Base-by-base conservation (phyloP, 108 stramenopile species). In the Phaeodactylum tricornutum region DNA sequence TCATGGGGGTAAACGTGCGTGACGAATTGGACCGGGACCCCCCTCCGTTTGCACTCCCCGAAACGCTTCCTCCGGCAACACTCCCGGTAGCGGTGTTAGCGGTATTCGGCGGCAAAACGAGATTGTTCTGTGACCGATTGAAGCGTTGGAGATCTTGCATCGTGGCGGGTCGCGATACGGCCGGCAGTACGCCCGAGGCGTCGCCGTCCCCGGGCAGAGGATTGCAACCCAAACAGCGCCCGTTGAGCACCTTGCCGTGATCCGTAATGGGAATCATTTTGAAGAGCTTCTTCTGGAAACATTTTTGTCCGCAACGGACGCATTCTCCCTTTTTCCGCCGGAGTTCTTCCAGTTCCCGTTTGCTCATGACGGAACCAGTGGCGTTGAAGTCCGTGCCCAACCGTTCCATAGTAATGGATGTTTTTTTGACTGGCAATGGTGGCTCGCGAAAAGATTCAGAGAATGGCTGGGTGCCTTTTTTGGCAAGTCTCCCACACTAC, bases 251-350 rank as follows among this genome's bases (percentile, higher is more conserved):
- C 20, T 35, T 21, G 20, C 80, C 85, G 8, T 61, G 62, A 12
- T 59, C 63, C 1, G 72, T 76, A 25, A 87, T 52, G 31, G 85
- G 80, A 26, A 65, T 65, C 53, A 72, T 60, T 55, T 79, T 79
- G 64, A 87, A 82, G 11, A 81, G 57, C 44, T 74, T 81, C 40
- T 82, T 87, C 48, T 73, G 46, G 62, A 69, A 82, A 46, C 75
- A 77, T 57, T 87, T 78, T 46, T 50, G 58, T 11, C 85, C 85
- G 48, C 85, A 87, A 0, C 66, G 71, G 28, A 77, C 29, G 54
- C 85, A 87, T 65, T 87, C 66, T 47, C 85, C 85, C 45, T 70
- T 63, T 54, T 71, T 76, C 32, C 57, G 50, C 14, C 85, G 71
- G 22, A 62, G 43, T 8, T 72, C 70, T 43, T 63, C 58, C 19